Evolutionary conservation across 1,284 basidiomycete genomes (phyloP).

Genomic region (Pyrrhoderma lamaoense): DNA sequence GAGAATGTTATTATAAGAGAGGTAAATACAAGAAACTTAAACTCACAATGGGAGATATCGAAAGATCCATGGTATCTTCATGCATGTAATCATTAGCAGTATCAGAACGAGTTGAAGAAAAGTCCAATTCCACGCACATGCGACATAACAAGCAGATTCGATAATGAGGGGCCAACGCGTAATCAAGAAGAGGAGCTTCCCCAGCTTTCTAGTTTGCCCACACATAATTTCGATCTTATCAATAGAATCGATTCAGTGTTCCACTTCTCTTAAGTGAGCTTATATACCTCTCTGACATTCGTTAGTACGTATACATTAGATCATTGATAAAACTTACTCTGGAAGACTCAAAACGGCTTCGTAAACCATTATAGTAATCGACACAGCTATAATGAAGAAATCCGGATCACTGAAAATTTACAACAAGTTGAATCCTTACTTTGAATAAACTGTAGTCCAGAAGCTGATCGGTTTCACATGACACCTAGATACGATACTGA

Average conservation of each 20-base stretch:
- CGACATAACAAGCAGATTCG: constrained; percentile 2
- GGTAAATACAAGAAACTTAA: no score
- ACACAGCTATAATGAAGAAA: not conserved
- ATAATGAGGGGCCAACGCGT: constrained; percentile 7
- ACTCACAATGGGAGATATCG: constrained; percentile 1
- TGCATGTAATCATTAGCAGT: not conserved
- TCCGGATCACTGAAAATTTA: no score
- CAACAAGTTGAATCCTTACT: not conserved
- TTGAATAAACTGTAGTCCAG: not conserved
- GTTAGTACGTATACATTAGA: no score
- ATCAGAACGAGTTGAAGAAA: not conserved
- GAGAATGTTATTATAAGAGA: no score
- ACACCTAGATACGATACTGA: no score
- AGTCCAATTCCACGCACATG: not conserved
- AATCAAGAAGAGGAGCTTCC: constrained; percentile 6
- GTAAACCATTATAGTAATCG: constrained; percentile 1
- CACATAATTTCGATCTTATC: constrained; percentile 1
- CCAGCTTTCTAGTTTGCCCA: not conserved
- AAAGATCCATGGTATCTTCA: not conserved
- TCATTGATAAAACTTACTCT: not conserved
- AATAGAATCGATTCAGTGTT: not conserved
- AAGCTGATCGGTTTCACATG: not conserved
- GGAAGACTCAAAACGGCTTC: constrained; percentile 4
- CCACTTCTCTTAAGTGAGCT: no score
- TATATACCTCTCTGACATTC: no score